Base-by-base conservation (phyloP, 2,329 filamentous ascomycete genomes). In the Penicillium sp. region DNA sequence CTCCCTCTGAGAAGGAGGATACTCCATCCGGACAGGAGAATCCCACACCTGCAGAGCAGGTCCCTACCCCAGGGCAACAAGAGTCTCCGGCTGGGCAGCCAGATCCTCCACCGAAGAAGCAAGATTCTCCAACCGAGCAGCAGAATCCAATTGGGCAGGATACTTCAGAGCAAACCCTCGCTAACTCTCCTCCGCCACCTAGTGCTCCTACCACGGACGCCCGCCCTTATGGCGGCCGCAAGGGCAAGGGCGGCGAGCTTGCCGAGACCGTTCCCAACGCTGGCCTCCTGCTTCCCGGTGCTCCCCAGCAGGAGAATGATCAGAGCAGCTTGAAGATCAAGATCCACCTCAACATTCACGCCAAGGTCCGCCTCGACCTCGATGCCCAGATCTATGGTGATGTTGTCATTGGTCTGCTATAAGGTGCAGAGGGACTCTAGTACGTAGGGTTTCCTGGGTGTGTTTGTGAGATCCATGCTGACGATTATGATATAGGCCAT, bases 341-440 rank as follows among this genome's bases (percentile, higher is more conserved):
- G 58, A 63, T 62, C 54, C 68, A 61, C 58, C 60, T 60, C 58
- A 69, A 67, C 50, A 31, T 68, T 9, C 61, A 63, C 24, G 65
- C 64, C 14, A 65, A 67, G 55, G 65, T 68, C 13, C 60, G 59
- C 39, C 57, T 68, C 42, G 65, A 68, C 2, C 54, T 68, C 37
- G 64, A 68, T 52, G 65, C 65, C 13, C 55, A 68, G 57, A 55
- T 68, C 43, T 63, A 68, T 42, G 65, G 65, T 57, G 65, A 68
- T 56, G 49, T 68, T 2, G 63, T 66, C 8, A 68, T 68, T 56
- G 64, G 65, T 19, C 52, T 68, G 52, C 52, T 67, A 50, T 66
- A 55, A 62, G 16, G 29, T 48, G 19, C 19, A 16, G 31, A 33
- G 13, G 31, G 6, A 16, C 10, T 19, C 9, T 13, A 21, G 39